These are phyloP conservation scores for Hyphopichia buzzinii DNA, from an alignment of 1,139 yeast species.

Conservation along the genomic window DNA sequence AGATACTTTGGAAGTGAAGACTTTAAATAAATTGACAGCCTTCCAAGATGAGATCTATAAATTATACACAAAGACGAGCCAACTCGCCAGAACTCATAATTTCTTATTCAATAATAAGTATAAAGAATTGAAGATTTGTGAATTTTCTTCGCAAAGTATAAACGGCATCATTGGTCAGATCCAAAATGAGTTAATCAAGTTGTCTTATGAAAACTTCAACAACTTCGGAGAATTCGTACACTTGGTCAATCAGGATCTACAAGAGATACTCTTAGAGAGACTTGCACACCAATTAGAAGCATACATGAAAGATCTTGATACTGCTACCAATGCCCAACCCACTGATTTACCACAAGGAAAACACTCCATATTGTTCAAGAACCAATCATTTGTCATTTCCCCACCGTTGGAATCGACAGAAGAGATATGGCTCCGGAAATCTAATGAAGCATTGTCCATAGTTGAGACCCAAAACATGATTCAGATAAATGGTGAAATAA, in stretches of 20 bases:
- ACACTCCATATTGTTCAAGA: conserved; percentile 42
- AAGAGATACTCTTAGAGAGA: conserved; percentile 31
- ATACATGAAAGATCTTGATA: conserved; percentile 1
- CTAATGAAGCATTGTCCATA: conserved; percentile 12
- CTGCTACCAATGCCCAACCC: not conserved
- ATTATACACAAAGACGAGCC: conserved; percentile 30
- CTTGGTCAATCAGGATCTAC: conserved; percentile 40
- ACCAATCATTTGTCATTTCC: conserved; percentile 39
- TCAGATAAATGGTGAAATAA: conserved; percentile 1
- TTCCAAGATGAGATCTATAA: conserved; percentile 36
- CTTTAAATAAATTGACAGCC: conserved; percentile 34
- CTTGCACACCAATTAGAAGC: conserved; percentile 18
- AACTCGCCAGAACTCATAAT: conserved; percentile 24
- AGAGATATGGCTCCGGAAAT: conserved; percentile 9
- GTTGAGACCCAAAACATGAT: conserved; percentile 13
- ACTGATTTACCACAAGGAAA: not conserved
- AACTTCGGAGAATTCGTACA: conserved; percentile 36
- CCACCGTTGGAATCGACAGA: conserved; percentile 29
- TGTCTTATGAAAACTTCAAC: conserved; percentile 42
- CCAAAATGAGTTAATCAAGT: conserved; percentile 40
- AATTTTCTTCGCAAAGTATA: conserved; percentile 20
- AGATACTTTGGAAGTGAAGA: conserved; percentile 36
- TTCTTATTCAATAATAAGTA: conserved; percentile 18
- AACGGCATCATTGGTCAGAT: conserved; percentile 23
- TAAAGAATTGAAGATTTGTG: conserved; percentile 24